phyloP scores from a whole-genome alignment of 2,329 filamentous ascomycete species.

The Fragosphaeria purpurea region DNA sequence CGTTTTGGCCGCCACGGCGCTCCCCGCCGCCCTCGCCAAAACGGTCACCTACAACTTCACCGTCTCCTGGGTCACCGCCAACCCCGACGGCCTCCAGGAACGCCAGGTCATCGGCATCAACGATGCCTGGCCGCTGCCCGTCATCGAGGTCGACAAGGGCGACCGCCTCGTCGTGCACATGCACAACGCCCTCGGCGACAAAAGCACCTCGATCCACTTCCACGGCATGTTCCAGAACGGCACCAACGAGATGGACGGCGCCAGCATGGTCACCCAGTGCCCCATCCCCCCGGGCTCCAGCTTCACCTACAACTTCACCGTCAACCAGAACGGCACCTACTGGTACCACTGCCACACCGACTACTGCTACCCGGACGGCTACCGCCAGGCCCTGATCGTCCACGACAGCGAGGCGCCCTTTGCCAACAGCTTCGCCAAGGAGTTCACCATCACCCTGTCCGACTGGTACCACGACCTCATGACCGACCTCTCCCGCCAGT shows the following conservation, averaged over 20 bases:
- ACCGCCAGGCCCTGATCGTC: constrained; percentile 13
- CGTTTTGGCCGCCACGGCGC: constrained; percentile 8
- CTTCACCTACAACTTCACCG: constrained; percentile 62
- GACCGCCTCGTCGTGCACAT: constrained; percentile 51
- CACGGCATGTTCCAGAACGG: constrained; percentile 63
- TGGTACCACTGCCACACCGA: constrained; percentile 68
- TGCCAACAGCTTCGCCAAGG: constrained; percentile 47
- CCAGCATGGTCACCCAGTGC: constrained; percentile 56
- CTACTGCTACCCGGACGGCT: constrained; percentile 60
- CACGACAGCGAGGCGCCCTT: constrained; percentile 52
- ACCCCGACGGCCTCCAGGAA: constrained; percentile 57
- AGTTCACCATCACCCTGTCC: constrained; percentile 53
- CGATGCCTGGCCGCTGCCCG: constrained; percentile 62
- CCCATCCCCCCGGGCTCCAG: constrained; percentile 51
- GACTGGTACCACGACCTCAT: constrained; percentile 62
- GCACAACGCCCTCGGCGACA: constrained; percentile 50
- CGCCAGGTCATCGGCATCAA: constrained; percentile 70
- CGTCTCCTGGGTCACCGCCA: constrained; percentile 59
- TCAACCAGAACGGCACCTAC: constrained; percentile 53
- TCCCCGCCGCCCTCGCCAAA: constrained; percentile 20
- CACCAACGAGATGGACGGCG: constrained; percentile 62
- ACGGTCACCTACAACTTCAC: constrained; percentile 55
- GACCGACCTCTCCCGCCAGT: constrained; percentile 32
- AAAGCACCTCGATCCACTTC: constrained; percentile 56
- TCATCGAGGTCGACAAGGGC: constrained; percentile 51